Base-by-base conservation (phyloP, 1,284 basidiomycete genomes). In the Ceratobasidium sp. region DNA sequence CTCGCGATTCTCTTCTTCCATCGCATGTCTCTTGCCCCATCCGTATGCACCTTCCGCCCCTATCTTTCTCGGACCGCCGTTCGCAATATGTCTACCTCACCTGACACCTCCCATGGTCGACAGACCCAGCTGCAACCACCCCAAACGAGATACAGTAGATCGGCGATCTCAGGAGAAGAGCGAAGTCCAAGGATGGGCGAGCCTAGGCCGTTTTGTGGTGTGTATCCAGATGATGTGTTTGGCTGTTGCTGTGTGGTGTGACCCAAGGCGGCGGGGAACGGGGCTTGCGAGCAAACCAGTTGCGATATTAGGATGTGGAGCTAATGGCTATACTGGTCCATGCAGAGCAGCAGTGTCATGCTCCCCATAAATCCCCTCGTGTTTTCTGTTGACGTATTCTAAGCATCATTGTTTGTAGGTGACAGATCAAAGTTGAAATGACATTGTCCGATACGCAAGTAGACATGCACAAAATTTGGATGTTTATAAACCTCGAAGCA, bases 241-340 rank as follows among this genome's bases (percentile, higher is more conserved):
- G 67, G 88, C 90, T 1, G 87, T 89, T 0, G 83, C 93, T 16
- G n/a, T n/a, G n/a, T 91, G 90, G 10, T 86, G 94, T 20, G 93
- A 0, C 86, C 81, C 0, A 83, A 90, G 73, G 38, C 62, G 33
- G 87, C 84, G 23, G 88, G 86, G n/a, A 85, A 91, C 44, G 33
- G 93, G 94, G 82, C 79, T 89, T 5, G 87, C 94, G n/a, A 86
- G 93, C 80, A 90, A 89, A 81, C 88, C 92, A 2, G 87, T 94
- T 18, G 93, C 90, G 38, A 38, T 38, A 38, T 38, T 38, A 8
- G 38, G 38, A 38, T 8, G 38, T 38, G 38, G n/a, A 8, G 38
- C 4, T 8, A 38, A 8, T 3, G 3, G 38, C 3, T 8, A 38
- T 8, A 8, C 38, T 38, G 4, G 38, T 8, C 38, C 38, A 38